phyloP scores from a whole-genome alignment of 192 early-diverging fungal genomes.

The Pilobolus umbonatus region DNA sequence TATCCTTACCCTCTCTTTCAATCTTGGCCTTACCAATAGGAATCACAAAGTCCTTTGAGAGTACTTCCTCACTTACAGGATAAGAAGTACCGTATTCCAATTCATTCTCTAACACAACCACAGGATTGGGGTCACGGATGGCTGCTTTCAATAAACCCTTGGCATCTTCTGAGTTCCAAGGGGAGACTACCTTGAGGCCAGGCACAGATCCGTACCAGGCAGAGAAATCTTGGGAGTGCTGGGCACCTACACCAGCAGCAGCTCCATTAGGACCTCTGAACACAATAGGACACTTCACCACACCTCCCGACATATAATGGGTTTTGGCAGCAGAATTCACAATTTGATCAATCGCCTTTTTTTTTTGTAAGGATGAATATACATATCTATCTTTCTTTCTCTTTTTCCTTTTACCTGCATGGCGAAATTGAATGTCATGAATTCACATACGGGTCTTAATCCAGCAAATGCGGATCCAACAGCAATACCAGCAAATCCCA shows the following conservation, averaged over 20 bases:
- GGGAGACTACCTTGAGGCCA: constrained; percentile 94
- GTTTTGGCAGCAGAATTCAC: constrained; percentile 99
- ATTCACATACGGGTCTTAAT: constrained; percentile 96
- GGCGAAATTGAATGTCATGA: constrained; percentile 99
- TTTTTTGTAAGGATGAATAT: neutral
- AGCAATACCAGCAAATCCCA: constrained; percentile 95
- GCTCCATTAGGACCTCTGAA: constrained; percentile 99
- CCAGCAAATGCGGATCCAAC: constrained; percentile 91
- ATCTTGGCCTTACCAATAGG: constrained; percentile 95
- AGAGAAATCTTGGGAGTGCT: constrained; percentile 98
- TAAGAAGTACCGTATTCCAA: constrained; percentile 93
- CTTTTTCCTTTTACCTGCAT: constrained; percentile 73
- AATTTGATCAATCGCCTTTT: constrained; percentile 94
- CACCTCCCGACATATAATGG: constrained; percentile 95
- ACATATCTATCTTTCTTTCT: neutral
- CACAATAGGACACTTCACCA: constrained; percentile 85
- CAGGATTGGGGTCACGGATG: constrained; percentile 97
- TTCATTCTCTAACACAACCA: constrained; percentile 96
- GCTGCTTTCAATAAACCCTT: constrained; percentile 98
- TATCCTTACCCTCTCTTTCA: constrained; percentile 74
- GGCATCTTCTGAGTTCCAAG: constrained; percentile 94
- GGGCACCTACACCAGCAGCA: constrained; percentile 94
- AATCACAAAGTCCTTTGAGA: constrained; percentile 42
- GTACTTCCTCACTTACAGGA: constrained; percentile 73
- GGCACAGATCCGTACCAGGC: constrained; percentile 98